Evolutionary conservation across 1,284 basidiomycete species (phyloP).

Genomic region (Pyrrhoderma lamaoense): DNA sequence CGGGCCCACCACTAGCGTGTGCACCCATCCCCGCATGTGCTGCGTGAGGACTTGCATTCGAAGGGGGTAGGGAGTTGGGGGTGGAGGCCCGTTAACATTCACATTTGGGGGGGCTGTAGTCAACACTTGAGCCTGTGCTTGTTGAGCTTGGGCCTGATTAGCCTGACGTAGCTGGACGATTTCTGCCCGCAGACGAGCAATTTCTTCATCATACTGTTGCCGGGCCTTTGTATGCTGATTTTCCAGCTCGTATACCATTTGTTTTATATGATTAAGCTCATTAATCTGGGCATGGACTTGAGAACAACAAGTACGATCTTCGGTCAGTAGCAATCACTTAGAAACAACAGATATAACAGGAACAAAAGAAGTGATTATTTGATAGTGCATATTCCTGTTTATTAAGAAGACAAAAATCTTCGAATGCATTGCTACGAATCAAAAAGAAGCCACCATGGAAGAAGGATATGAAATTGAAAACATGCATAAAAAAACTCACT

Average conservation of each 20-base stretch:
- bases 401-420: neutral
- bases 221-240: constrained; percentile 65
- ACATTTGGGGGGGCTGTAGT: constrained; percentile 15
- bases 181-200: constrained; percentile 57
- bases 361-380: too few species aligned
- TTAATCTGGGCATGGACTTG: constrained; percentile 63
- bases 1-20: neutral
- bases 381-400: too few species aligned
- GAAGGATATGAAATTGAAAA: constrained; percentile 2
- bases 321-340: too few species aligned
- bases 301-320: neutral
- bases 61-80: constrained; percentile 20
- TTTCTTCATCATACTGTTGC: constrained; percentile 69
- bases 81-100: constrained; percentile 22
- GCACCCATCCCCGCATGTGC: constrained; percentile 12
- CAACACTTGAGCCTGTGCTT: constrained; percentile 12
- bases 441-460: constrained; percentile 4
- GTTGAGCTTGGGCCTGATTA: constrained; percentile 5
- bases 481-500: constrained; percentile 41
- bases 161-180: constrained; percentile 42
- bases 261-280: constrained; percentile 66
- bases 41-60: constrained; percentile 20
- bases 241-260: constrained; percentile 74
- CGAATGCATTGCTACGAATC: too few species aligned
- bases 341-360: too few species aligned